These are phyloP conservation scores for Phytomonas sp. DNA, from an alignment of 208 protist genomes.

Conservation along the genomic window DNA sequence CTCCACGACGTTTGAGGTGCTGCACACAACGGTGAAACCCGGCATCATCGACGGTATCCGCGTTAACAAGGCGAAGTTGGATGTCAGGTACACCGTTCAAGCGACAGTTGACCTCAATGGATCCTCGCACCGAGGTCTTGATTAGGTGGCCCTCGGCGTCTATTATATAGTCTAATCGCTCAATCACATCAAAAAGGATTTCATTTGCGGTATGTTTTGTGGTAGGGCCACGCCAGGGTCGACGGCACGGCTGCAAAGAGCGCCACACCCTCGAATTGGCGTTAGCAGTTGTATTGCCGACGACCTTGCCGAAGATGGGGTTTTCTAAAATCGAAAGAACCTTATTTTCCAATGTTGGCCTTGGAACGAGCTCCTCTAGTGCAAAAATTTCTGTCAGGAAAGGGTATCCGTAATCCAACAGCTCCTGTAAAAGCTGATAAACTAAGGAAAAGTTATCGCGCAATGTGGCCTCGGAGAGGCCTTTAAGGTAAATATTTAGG, in stretches of 20 bases:
- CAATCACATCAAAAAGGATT: slow-evolving; percentile 91
- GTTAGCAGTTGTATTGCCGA: slow-evolving; percentile 13
- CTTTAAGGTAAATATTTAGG: slow-evolving; percentile 68
- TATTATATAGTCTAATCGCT: slow-evolving; percentile 77
- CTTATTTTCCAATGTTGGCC: slow-evolving; percentile 76
- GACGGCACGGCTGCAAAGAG: slow-evolving; percentile 9
- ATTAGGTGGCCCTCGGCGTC: slow-evolving; percentile 66
- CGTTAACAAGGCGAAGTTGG: slow-evolving; percentile 52
- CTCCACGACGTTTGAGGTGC: slow-evolving; percentile 49
- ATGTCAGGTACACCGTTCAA: slow-evolving; percentile 89
- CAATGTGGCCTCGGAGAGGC: slow-evolving; percentile 68
- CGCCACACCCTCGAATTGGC: slow-evolving; percentile 16
- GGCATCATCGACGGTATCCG: slow-evolving; percentile 65
- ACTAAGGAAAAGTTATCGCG: slow-evolving; percentile 87
- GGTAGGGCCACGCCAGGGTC: slow-evolving; percentile 71
- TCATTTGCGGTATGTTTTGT: slow-evolving; percentile 78
- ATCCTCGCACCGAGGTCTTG: slow-evolving; percentile 51
- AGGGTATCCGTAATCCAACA: slow-evolving; percentile 89
- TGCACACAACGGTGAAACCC: slow-evolving; percentile 87
- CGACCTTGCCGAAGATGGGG: slow-evolving; percentile 18
- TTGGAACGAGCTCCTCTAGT: slow-evolving; percentile 83
- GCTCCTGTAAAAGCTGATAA: slow-evolving; percentile 89
- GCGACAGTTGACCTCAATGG: slow-evolving; percentile 74
- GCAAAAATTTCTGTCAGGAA: slow-evolving; percentile 77
- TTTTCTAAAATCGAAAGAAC: slow-evolving; percentile 65